phyloP scores from a whole-genome alignment of 2,329 filamentous ascomycete genomes.

The Rutstroemia sp. region DNA sequence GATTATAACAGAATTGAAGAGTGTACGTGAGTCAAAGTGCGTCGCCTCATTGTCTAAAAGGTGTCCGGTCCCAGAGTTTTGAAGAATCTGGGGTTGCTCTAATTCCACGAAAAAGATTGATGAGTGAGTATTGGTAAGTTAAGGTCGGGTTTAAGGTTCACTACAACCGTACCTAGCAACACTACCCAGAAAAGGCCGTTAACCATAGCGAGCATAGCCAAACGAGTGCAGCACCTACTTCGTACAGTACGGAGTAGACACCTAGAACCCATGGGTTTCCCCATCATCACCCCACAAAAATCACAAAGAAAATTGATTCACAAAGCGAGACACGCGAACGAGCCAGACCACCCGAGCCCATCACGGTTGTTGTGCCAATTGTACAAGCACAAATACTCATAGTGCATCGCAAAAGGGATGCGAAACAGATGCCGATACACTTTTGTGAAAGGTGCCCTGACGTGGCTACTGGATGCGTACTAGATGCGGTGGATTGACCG shows the following conservation, averaged over 20 bases:
- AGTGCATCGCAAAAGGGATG: not conserved
- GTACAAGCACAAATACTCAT: too few relatives aligned
- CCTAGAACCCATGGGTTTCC: too few relatives aligned
- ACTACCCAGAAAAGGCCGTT: too few relatives aligned
- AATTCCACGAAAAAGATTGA: not conserved
- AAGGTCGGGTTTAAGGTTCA: not conserved
- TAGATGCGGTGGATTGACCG: too few relatives aligned
- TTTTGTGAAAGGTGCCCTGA: not conserved
- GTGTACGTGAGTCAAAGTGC: not conserved
- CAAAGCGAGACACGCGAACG: not conserved
- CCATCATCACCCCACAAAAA: not conserved
- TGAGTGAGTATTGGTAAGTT: not conserved
- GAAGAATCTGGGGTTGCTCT: not conserved
- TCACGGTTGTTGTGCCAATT: too few relatives aligned
- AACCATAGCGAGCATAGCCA: too few relatives aligned
- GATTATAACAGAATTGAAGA: not conserved
- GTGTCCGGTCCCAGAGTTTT: not conserved
- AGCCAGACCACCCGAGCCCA: too few relatives aligned
- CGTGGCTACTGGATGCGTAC: not conserved
- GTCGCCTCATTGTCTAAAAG: not conserved
- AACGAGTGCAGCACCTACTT: too few relatives aligned
- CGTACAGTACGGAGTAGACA: too few relatives aligned
- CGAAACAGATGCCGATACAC: too few relatives aligned
- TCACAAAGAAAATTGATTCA: not conserved
- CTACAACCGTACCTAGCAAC: too few relatives aligned